These are phyloP conservation scores for Ceratocystis papillata DNA, from an alignment of 2,329 filamentous ascomycete species.

Conservation along the genomic window DNA sequence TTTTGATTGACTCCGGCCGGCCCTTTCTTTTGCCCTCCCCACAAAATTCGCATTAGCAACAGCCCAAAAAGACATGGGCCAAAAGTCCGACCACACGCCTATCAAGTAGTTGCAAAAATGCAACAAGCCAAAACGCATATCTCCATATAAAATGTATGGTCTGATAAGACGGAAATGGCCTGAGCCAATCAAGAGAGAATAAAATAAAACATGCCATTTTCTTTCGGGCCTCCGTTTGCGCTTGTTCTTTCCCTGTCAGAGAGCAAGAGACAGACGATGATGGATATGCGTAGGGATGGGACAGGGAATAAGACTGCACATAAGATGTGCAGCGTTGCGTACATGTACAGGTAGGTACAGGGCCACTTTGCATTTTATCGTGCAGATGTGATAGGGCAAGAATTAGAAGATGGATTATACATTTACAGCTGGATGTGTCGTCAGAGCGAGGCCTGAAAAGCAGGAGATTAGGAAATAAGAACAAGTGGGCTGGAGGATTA, in stretches of 20 bases:
- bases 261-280: neutral
- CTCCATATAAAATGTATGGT: constrained; percentile 11
- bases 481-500: constrained; percentile 1
- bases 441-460: neutral
- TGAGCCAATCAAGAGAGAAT: constrained; percentile 8
- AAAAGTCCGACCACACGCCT: constrained; percentile 8
- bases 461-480: neutral
- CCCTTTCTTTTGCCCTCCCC: constrained; percentile 7
- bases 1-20: constrained; percentile 3
- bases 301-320: neutral
- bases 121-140: neutral
- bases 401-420: neutral
- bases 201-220: constrained; percentile 12
- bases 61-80: neutral
- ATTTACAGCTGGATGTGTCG: neutral
- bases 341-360: neutral
- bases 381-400: neutral
- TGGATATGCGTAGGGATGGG: neutral
- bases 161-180: constrained; percentile 6
- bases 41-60: neutral
- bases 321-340: neutral
- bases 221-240: constrained; percentile 5
- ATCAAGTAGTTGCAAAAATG: neutral
- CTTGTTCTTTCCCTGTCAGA: constrained; percentile 3
- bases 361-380: no score